Conservation (phyloP, 2,329 filamentous ascomycete genomes). For the Aspergillus brunneoviolaceus region DNA sequence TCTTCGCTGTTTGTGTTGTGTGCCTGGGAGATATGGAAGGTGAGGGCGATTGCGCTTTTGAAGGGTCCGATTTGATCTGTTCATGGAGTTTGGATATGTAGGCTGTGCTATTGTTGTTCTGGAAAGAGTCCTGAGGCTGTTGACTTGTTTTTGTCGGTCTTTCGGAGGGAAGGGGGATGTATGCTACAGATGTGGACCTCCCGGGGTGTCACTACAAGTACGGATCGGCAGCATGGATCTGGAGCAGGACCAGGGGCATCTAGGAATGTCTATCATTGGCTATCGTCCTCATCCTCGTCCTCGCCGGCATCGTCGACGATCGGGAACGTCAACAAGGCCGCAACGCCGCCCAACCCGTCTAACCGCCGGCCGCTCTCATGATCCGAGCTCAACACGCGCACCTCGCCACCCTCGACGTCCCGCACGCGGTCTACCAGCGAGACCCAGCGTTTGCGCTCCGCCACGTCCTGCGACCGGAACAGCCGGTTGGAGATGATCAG, state of each 20-base stretch:
- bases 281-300: constrained; percentile 47
- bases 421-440: constrained; percentile 83
- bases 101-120: too few species aligned
- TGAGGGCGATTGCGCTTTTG: too few species aligned
- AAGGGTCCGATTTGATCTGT: too few species aligned
- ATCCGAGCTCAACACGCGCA: constrained; percentile 83
- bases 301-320: constrained; percentile 77
- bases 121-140: too few species aligned
- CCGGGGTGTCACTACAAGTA: too few species aligned
- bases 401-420: constrained; percentile 76
- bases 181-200: too few species aligned
- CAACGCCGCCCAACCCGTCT: constrained; percentile 80
- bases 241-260: neutral
- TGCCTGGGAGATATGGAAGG: too few species aligned
- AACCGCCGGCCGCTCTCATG: constrained; percentile 90
- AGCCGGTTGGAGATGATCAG: constrained; percentile 83
- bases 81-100: too few species aligned
- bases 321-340: constrained; percentile 87
- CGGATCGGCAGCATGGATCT: neutral
- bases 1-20: too few species aligned
- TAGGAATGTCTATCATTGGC: constrained; percentile 6
- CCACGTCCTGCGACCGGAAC: constrained; percentile 79
- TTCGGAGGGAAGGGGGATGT: too few species aligned
- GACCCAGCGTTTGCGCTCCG: constrained; percentile 76
- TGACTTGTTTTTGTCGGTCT: too few species aligned